A percentile compares a stretch with the other conserved stretches of the same genome.
phyloP scores from a whole-genome alignment of 306 rosid genomes.

The Pueraria montana region DNA sequence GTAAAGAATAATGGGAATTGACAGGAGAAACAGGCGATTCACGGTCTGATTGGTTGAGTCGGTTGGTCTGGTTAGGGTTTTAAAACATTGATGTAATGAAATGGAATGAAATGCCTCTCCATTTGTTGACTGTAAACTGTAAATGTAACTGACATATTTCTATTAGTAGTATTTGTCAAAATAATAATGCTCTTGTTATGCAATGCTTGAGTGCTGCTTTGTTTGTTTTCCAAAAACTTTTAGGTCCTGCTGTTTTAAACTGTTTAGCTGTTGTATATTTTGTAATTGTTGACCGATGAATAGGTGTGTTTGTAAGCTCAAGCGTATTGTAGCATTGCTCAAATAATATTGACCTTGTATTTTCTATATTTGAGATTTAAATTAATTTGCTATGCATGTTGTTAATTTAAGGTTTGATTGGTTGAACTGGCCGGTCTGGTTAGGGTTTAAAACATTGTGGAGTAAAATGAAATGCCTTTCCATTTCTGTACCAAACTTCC shows the following conservation, averaged over 20 bases:
- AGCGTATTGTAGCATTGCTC: background rate
- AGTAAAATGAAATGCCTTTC: conserved; percentile 9
- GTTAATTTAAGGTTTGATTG: conserved; percentile 21
- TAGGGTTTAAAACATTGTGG: conserved; percentile 21
- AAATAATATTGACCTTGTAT: conserved; percentile 1
- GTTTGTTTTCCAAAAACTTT: background rate
- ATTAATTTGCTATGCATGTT: background rate
- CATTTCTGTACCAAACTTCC: background rate
- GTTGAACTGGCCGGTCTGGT: background rate
- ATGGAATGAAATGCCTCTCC: background rate
- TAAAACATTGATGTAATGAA: background rate
- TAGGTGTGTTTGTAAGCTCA: background rate
- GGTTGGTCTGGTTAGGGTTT: conserved; percentile 29
- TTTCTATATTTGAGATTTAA: conserved; percentile 36
- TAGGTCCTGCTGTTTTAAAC: conserved; percentile 13
- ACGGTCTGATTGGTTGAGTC: background rate
- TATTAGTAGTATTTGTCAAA: background rate
- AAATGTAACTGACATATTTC: background rate
- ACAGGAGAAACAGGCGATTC: background rate
- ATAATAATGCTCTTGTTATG: background rate
- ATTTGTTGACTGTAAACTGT: background rate
- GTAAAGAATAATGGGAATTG: background rate
- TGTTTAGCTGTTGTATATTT: conserved; percentile 6
- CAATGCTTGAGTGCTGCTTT: conserved; percentile 2
- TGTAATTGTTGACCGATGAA: conserved; percentile 11